phyloP scores from a whole-genome alignment of 1,284 basidiomycete genomes.

The Porphyrellus sp. region DNA sequence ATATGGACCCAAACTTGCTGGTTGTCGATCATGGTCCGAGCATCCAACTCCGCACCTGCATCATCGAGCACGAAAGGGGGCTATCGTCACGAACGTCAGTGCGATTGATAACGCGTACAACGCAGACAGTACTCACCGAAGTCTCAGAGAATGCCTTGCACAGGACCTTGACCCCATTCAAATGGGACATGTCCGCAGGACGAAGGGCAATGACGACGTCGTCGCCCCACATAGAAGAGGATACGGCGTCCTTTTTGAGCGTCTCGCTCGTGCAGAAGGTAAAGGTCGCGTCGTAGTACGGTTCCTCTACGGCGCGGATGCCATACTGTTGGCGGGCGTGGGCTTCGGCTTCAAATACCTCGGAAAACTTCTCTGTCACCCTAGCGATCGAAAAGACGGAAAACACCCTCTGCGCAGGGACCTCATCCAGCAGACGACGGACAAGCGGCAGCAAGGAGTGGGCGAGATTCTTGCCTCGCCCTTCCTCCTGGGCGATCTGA shows the following conservation, averaged over 20 bases:
- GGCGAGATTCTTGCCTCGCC: conserved; percentile 29
- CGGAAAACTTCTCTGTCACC: conserved; percentile 48
- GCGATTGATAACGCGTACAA: neutral
- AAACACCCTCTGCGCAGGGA: conserved; percentile 50
- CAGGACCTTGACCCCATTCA: conserved; percentile 40
- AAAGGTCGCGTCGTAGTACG: conserved; percentile 64
- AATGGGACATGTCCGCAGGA: conserved; percentile 44
- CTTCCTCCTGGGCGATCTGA: conserved; percentile 28
- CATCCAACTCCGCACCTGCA: conserved; percentile 49
- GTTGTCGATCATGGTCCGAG: conserved; percentile 45
- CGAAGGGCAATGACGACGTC: conserved; percentile 40
- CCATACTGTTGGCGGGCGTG: conserved; percentile 36
- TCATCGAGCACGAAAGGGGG: conserved; percentile 51
- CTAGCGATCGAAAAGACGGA: conserved; percentile 60
- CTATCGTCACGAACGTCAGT: conserved; percentile 30
- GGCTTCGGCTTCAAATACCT: conserved; percentile 41
- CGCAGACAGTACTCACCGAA: conserved; percentile 46
- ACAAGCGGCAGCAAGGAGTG: conserved; percentile 38
- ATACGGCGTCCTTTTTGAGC: conserved; percentile 33
- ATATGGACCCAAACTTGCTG: conserved; percentile 61
- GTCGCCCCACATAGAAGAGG: neutral
- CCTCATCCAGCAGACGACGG: conserved; percentile 28
- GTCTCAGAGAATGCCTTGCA: conserved; percentile 56
- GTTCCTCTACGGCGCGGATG: conserved; percentile 32
- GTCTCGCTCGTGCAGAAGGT: conserved; percentile 50